These are phyloP conservation scores for Umbilicaria muhlenbergii DNA, from an alignment of 495 filamentous ascomycete genomes.

Conservation along the genomic window DNA sequence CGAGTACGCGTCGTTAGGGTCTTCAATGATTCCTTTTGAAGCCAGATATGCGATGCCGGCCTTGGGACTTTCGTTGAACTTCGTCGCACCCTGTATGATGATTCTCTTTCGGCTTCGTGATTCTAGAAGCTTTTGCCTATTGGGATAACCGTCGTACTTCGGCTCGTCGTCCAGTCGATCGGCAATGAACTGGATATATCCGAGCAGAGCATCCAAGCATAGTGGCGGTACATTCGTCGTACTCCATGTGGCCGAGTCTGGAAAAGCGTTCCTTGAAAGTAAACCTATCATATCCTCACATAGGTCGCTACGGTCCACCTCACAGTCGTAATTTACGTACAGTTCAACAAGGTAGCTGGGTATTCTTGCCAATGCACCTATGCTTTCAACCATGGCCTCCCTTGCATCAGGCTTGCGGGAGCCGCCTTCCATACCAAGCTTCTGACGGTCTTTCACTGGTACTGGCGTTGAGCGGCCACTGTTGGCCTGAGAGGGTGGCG, in stretches of 20 bases:
- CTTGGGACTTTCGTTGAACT: conserved; percentile 93
- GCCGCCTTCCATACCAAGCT: conserved; percentile 85
- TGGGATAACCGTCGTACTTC: conserved; percentile 48
- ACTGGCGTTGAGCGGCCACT: conserved; percentile 89
- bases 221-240: conserved; percentile 95
- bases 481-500: conserved; percentile 54
- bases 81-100: conserved; percentile 73
- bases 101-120: conserved; percentile 67
- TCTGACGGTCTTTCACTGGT: conserved; percentile 82
- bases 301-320: conserved; percentile 77
- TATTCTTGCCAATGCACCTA: conserved; percentile 80
- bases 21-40: conserved; percentile 66
- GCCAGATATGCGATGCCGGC: conserved; percentile 74
- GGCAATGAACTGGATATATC: conserved; percentile 80
- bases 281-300: conserved; percentile 93
- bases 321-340: conserved; percentile 97
- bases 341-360: conserved; percentile 89
- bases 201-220: conserved; percentile 80
- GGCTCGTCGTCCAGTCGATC: conserved; percentile 67
- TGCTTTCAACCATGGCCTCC: conserved; percentile 97
- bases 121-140: conserved; percentile 43
- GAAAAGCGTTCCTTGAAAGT: conserved; percentile 84
- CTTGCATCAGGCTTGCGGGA: conserved; percentile 81
- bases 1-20: conserved; percentile 51
- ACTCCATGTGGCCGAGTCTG: conserved; percentile 97